Conservation (phyloP, 2,329 filamentous ascomycete genomes). For the Colletotrichum lini region DNA sequence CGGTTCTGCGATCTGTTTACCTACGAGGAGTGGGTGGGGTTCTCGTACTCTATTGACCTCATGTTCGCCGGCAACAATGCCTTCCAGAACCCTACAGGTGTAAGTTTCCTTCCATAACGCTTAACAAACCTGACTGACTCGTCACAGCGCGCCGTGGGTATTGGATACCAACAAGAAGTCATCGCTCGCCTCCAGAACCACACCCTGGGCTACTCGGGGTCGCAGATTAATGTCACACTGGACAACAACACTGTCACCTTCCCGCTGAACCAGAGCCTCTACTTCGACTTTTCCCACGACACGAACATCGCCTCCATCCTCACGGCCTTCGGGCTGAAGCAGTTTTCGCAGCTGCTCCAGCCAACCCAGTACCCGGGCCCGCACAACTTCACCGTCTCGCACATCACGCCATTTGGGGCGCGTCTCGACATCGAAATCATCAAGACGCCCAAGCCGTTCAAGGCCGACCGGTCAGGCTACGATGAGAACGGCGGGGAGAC, state of each 20-base stretch:
- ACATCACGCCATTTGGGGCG: conserved; percentile 80
- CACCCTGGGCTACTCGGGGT: conserved; percentile 70
- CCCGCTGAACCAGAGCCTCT: conserved; percentile 79
- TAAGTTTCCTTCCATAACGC: conserved; percentile 56
- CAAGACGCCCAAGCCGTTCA: conserved; percentile 74
- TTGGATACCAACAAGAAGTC: conserved; percentile 81
- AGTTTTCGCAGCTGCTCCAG: conserved; percentile 75
- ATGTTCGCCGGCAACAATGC: conserved; percentile 72
- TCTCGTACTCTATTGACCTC: conserved; percentile 80
- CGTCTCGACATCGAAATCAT: conserved; percentile 83
- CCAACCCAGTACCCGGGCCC: conserved; percentile 67
- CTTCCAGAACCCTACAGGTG: conserved; percentile 75
- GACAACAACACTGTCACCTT: conserved; percentile 79
- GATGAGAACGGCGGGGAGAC: conserved; percentile 66
- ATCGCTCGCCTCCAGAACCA: conserved; percentile 79
- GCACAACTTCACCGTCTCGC: conserved; percentile 75
- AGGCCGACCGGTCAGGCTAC: conserved; percentile 68
- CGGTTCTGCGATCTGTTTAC: conserved; percentile 82
- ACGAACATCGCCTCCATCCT: conserved; percentile 80
- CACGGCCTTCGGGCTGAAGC: conserved; percentile 79
- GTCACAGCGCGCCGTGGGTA: conserved; percentile 74
- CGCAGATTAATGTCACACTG: conserved; percentile 78
- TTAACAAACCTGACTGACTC: conserved; percentile 49
- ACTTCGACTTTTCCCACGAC: conserved; percentile 86
- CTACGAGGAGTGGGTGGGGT: conserved; percentile 80